Base-by-base conservation (phyloP, 2,329 filamentous ascomycete genomes). In the Cytospora leucostoma region DNA sequence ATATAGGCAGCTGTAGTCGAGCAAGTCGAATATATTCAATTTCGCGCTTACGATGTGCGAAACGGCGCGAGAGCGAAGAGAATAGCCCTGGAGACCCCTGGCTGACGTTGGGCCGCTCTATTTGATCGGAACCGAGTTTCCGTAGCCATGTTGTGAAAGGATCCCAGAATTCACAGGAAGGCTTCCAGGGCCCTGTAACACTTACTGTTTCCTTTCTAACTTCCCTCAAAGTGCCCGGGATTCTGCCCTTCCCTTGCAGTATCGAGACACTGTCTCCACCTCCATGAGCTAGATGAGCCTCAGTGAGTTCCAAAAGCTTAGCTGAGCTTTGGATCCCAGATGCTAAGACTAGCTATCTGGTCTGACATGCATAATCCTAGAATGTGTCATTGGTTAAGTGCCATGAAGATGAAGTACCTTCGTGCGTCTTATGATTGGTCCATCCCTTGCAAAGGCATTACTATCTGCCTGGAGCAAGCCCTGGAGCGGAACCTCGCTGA, bases 191-290 rank as follows among this genome's bases (percentile, higher is more conserved):
- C 34, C 38, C 50, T 47, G 34, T 53, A 57, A 52, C 12, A 34
- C 19, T 44, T 54, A 37, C 38, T 50, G 51, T 50, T 54, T 21
- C 17, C 15, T 54, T 58, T 21, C n/a, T 55, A 47, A 50, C 35
- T 54, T 56, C 15, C 59, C 37, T 40, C 40, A 33, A 53, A 58
- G 59, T 65, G 59, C 62, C 50, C 50, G 59, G 62, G 63, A 44
- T 57, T 47, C 17, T 64, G 54, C 49, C 51, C 62, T 35, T 35
- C 62, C 50, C 58, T 56, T 53, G 49, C 21, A 8, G 33, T 47
- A 56, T 38, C 52, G 15, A 53, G 52, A 55, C 38, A 40, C 13
- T 19, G 33, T 34, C 59, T 49, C 54, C 59, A 56, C 54, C 40
- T 51, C 55, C 52, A 27, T 35, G 33, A 49, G 49, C 50, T 27